Conservation (phyloP, 2,329 filamentous ascomycete genomes). For the Drechslera avenae region DNA sequence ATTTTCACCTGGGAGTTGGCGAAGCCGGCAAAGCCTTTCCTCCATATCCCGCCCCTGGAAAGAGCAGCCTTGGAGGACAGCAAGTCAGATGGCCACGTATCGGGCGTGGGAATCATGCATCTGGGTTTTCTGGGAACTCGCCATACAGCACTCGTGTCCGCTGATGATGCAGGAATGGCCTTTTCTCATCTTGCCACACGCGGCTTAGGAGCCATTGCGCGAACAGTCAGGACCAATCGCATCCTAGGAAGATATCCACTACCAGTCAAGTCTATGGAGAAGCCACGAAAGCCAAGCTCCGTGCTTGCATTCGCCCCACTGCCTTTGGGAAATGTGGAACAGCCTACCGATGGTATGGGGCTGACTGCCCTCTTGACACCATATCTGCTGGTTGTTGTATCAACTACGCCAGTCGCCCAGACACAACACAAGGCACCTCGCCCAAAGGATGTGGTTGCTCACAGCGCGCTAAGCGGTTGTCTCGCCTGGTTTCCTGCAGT, state of each 20-base stretch:
- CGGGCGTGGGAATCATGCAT: constrained; percentile 79
- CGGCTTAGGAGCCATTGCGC: constrained; percentile 82
- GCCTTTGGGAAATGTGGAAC: constrained; percentile 91
- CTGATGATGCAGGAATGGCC: constrained; percentile 94
- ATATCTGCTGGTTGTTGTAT: constrained; percentile 94
- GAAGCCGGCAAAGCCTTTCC: constrained; percentile 81
- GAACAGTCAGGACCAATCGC: constrained; percentile 85
- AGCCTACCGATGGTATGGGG: constrained; percentile 83
- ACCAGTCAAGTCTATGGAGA: constrained; percentile 64
- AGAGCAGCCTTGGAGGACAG: constrained; percentile 66
- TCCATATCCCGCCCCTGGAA: constrained; percentile 81
- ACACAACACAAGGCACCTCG: constrained; percentile 93
- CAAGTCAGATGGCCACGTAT: constrained; percentile 80
- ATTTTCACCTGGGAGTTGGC: constrained; percentile 98
- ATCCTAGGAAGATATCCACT: constrained; percentile 91
- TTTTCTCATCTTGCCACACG: constrained; percentile 95
- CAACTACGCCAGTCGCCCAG: constrained; percentile 92
- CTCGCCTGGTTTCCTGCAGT: constrained; percentile 97
- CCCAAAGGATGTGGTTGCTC: constrained; percentile 87
- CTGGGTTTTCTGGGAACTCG: constrained; percentile 93
- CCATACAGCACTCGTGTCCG: constrained; percentile 92
- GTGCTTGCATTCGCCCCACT: constrained; percentile 90
- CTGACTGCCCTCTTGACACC: constrained; percentile 95
- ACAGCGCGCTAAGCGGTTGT: constrained; percentile 91
- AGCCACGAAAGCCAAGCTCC: constrained; percentile 85